Conservation (phyloP, 805 yeast genomes). For the Candida awuae region DNA sequence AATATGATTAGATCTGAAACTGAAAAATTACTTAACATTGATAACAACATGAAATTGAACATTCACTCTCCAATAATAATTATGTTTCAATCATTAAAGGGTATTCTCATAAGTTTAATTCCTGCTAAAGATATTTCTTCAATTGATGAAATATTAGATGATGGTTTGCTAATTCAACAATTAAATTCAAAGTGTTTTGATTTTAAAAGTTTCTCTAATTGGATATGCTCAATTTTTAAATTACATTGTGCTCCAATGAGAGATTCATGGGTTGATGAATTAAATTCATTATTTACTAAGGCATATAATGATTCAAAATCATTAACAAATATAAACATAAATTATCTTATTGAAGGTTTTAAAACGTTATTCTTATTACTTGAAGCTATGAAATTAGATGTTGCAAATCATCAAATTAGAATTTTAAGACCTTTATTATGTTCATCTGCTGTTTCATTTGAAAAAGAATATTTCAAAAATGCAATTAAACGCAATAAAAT, state of each 20-base stretch:
- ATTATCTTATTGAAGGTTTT: slow-evolving; percentile 63
- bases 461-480: slow-evolving; percentile 68
- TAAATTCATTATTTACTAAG: slow-evolving; percentile 51
- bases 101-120: slow-evolving; percentile 62
- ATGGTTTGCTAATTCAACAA: slow-evolving; percentile 70
- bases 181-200: slow-evolving; percentile 62
- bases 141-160: slow-evolving; percentile 67
- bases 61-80: slow-evolving; percentile 42
- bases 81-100: slow-evolving; percentile 69
- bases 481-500: slow-evolving; percentile 48
- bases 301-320: slow-evolving; percentile 26
- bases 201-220: slow-evolving; percentile 58
- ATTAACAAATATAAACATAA: slow-evolving; percentile 16
- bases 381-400: slow-evolving; percentile 92
- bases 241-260: slow-evolving; percentile 95
- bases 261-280: slow-evolving; percentile 79
- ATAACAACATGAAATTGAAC: slow-evolving; percentile 13
- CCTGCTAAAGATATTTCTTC: slow-evolving; percentile 67
- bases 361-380: slow-evolving; percentile 71
- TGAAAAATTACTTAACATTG: slow-evolving; percentile 26
- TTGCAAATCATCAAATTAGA: slow-evolving; percentile 89
- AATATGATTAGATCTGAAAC: slow-evolving; percentile 64
- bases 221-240: slow-evolving; percentile 74
- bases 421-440: slow-evolving; percentile 75
- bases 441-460: slow-evolving; percentile 83